phyloP scores from a whole-genome alignment of 345 rosid genomes.

The Gossypium sturtianum region DNA sequence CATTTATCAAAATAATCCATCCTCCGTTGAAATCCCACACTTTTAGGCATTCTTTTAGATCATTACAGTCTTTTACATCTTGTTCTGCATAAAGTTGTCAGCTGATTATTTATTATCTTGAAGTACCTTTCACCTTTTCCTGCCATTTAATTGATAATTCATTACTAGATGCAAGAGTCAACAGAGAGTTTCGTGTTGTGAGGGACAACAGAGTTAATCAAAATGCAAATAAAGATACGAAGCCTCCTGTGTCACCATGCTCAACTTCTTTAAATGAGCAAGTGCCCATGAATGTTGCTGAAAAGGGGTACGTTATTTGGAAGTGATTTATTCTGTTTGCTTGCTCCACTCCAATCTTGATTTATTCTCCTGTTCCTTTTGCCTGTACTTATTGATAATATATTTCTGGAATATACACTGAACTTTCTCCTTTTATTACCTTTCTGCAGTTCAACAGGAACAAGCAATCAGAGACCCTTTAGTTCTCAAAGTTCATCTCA shows the following conservation, averaged over 20 bases:
- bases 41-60: not conserved
- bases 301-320: constrained; percentile 45
- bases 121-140: not conserved
- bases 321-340: not conserved
- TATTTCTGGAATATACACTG: not conserved
- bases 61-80: not conserved
- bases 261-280: constrained; percentile 29
- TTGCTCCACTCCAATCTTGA: not conserved
- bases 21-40: not conserved
- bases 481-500: constrained; percentile 19
- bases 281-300: constrained; percentile 21
- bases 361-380: not conserved
- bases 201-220: constrained; percentile 65
- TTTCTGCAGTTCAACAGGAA: constrained; percentile 33
- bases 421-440: not conserved
- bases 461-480: constrained; percentile 28
- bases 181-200: constrained; percentile 51
- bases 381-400: not conserved
- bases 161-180: constrained; percentile 32
- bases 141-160: constrained; percentile 7
- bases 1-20: not conserved
- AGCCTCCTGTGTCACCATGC: constrained; percentile 32
- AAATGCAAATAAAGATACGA: constrained; percentile 37
- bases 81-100: not conserved
- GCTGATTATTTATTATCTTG: constrained; percentile 2